Evolutionary conservation across 1,284 basidiomycete genomes (phyloP).

Genomic region (Marasmius oreades): DNA sequence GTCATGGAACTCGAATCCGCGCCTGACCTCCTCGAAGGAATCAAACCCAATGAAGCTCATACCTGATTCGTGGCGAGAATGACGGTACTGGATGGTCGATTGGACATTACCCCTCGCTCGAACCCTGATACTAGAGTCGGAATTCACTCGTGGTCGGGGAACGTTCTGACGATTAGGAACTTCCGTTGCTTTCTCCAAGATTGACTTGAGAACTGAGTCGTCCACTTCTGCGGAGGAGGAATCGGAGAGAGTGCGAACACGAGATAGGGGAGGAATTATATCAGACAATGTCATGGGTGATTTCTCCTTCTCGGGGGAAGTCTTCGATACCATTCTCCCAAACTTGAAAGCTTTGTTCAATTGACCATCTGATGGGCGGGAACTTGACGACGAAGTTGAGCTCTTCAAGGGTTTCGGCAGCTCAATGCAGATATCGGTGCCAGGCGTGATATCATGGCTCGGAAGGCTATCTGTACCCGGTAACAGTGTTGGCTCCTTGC

Average conservation of each 20-base stretch:
- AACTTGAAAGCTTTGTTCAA: conserved; percentile 72
- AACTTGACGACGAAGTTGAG: conserved; percentile 34
- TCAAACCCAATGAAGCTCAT: conserved; percentile 68
- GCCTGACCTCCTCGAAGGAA: conserved; percentile 68
- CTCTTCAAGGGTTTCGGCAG: conserved; percentile 15
- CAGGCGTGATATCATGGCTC: conserved; percentile 15
- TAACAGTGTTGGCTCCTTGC: conserved; percentile 35
- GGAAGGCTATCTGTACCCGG: conserved; percentile 31
- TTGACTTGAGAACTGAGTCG: conserved; percentile 56
- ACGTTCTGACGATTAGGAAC: conserved; percentile 28
- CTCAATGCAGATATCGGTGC: conserved; percentile 13
- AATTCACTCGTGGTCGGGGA: conserved; percentile 33
- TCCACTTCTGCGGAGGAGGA: conserved; percentile 45
- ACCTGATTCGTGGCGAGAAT: conserved; percentile 48
- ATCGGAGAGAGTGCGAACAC: conserved; percentile 46
- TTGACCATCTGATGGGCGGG: conserved; percentile 55
- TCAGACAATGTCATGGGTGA: conserved; percentile 59
- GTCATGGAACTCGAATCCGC: conserved; percentile 69
- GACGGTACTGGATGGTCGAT: conserved; percentile 25
- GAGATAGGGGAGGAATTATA: conserved; percentile 63
- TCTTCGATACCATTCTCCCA: conserved; percentile 48
- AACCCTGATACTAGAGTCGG: conserved; percentile 40
- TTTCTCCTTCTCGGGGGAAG: conserved; percentile 17
- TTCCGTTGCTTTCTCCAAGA: conserved; percentile 46
- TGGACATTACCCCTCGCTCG: conserved; percentile 21